phyloP scores from a whole-genome alignment of 305 asterid species.

The Withania somnifera region DNA sequence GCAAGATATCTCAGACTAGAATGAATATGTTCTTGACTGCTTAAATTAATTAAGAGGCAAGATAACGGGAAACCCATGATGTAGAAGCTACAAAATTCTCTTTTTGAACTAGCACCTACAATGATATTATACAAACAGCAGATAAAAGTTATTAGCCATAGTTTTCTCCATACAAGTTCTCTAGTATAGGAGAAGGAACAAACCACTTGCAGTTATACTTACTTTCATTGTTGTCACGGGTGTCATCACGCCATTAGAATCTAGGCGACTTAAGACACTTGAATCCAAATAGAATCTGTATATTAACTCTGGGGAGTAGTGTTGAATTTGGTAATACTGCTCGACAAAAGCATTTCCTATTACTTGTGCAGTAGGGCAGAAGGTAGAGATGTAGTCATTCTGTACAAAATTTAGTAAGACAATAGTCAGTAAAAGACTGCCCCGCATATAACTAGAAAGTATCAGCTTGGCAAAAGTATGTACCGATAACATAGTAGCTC shows the following conservation, averaged over 20 bases:
- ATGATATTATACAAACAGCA: no score
- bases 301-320: slow-evolving; percentile 65
- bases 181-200: background rate
- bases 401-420: background rate
- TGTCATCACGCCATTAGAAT: slow-evolving; percentile 51
- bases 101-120: background rate
- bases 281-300: slow-evolving; percentile 64
- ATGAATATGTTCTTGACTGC: background rate
- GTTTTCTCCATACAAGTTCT: background rate
- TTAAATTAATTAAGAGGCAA: background rate
- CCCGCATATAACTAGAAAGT: background rate
- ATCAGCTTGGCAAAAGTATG: background rate
- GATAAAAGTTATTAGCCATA: background rate
- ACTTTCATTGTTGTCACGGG: slow-evolving; percentile 85
- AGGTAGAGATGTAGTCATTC: slow-evolving; percentile 35
- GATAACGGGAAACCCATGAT: background rate
- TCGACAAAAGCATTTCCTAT: slow-evolving; percentile 95
- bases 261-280: slow-evolving; percentile 79
- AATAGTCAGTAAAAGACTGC: background rate
- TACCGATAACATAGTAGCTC: background rate
- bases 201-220: slow-evolving; percentile 11
- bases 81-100: background rate
- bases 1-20: no score
- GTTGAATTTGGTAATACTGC: slow-evolving; percentile 88
- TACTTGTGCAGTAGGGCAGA: slow-evolving; percentile 53